Evolutionary conservation across 2,329 filamentous ascomycete species (phyloP), one percentile per base, ranked within the genome.

Genomic region (Scedosporium aurantiacum): DNA sequence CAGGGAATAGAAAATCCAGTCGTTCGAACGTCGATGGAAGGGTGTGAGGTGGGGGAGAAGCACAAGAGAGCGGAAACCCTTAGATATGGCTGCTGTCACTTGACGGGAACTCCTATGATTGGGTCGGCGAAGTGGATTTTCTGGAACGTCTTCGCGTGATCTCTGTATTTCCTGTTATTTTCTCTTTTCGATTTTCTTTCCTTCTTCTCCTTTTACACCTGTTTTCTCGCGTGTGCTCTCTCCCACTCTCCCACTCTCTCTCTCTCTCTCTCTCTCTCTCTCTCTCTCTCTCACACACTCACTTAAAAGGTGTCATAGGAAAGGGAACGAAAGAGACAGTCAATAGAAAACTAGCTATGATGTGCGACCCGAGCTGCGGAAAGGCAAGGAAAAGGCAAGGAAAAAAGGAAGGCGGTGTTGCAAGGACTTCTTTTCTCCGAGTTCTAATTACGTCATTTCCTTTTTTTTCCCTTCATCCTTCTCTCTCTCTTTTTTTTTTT

Each of bases 101-200:
- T 37, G 10, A 37, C 4, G 14, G 6, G 32, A 37, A 37, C 32
- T 37, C 32, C 32, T 14, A 37, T 37, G 12, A 37, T 10, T 37
- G 10, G 32, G 32, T 37, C 10, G 1, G 32, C 4, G 4, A 37
- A 12, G 10, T 8, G 32, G 32, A 37, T 8, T 37, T 37, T 37
- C 32, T 12, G 8, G 32, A 12, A 37, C 32, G 32, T 2, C 32
- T 37, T 37, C 32, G 18, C 21, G 10, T n/a, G 10, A 47, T n/a
- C 45, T 60, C 55, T 16, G 28, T 55, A 28, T 60, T 14, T 37
- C 43, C 45, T 56, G 57, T 50, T 62, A 21, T 43, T 61, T 21
- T 45, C 25, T 23, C 23, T 10, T n/a, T 61, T 43, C 43, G 27
- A 18, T 10, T 60, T 60, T 47, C 14, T 7, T 27, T 56, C 28